Evolutionary conservation across 495 filamentous ascomycete genomes (phyloP).

Genomic region (Astrothelium subdiscretum): DNA sequence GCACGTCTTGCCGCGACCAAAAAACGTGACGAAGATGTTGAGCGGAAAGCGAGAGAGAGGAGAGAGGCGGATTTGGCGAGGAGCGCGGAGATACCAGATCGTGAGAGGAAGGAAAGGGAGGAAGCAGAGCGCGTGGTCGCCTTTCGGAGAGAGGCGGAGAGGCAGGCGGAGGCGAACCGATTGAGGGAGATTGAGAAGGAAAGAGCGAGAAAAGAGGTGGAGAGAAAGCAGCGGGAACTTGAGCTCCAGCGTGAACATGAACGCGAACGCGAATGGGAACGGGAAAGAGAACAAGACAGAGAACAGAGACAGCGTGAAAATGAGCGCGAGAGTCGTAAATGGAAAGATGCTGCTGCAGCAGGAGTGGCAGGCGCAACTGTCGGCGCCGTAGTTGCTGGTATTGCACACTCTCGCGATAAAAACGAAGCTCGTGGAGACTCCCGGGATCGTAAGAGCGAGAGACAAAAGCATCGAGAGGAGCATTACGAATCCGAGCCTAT

Average conservation of each 20-base stretch:
- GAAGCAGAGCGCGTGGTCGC: slow-evolving; percentile 4
- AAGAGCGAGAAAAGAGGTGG: not conserved
- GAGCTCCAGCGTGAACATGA: slow-evolving; percentile 1
- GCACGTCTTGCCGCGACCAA: slow-evolving; percentile 10
- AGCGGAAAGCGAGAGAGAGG: slow-evolving; percentile 1
- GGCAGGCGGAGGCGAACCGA: not conserved
- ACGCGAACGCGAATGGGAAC: slow-evolving; percentile 9
- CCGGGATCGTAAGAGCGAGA: slow-evolving; percentile 1
- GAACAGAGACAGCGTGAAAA: slow-evolving; percentile 14
- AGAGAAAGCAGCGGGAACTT: not conserved
- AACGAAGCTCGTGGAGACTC: slow-evolving; percentile 1
- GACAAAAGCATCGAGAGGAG: slow-evolving; percentile 4
- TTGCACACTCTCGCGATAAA: slow-evolving; percentile 14
- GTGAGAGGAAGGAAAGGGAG: slow-evolving; percentile 4
- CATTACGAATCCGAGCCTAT: not conserved
- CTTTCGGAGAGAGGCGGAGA: not conserved
- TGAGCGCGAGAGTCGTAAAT: slow-evolving; percentile 8
- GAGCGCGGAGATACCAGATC: not conserved
- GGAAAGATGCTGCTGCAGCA: slow-evolving; percentile 6
- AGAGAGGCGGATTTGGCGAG: not conserved
- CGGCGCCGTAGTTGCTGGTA: slow-evolving; percentile 21
- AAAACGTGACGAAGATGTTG: slow-evolving; percentile 19
- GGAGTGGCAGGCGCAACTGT: slow-evolving; percentile 19
- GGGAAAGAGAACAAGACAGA: slow-evolving; percentile 12
- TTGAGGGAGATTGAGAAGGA: not conserved